Base-by-base conservation (phyloP, 768 basidiomycete species). In the Pulveroboletus frians region DNA sequence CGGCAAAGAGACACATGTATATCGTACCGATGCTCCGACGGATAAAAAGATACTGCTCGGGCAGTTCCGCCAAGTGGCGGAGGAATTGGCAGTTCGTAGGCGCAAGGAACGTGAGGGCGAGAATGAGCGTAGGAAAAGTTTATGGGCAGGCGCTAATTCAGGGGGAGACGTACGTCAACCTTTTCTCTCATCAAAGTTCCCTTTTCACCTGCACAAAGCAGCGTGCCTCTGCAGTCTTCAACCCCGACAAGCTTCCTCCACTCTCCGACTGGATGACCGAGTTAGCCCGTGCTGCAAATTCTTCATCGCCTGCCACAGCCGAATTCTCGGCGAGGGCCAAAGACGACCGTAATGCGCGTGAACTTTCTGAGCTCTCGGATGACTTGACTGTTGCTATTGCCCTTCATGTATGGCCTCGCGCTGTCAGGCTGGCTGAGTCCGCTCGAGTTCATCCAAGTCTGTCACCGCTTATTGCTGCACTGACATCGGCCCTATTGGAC, bases 51-150 rank as follows among this genome's bases (percentile, higher is more conserved):
- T 76, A 9, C 76, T 98, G 0, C 76, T 99, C 13, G 68, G 82
- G 0, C 85, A 92, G 53, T 92, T 97, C 71, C 82, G 94, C 29
- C 88, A 90, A 59, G 88, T 94, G 4, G 91, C 93, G 1, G 94
- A 98, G 64, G 95, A 97, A 59, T 74, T 96, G 4, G 78, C 86
- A 8, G 80, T 85, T 37, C 90, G 92, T 69, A 87, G 82, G 59
- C 81, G 94, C 47, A 95, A 92, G 67, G 92, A 97, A 60, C 86
- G 92, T 48, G 88, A 98, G 70, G 89, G 90, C 43, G 89, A 94
- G 69, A 85, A 96, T 58, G 91, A 93, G 63, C 75, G 92, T 48
- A 76, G 93, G 37, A 90, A 91, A 68, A 88, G 79, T 56, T 66
- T 86, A 65, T 88, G 83, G 80, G 70, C 76, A 49, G 64, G 54